Evolutionary conservation across 345 rosid species (phyloP).

Genomic region (Heritiera littoralis): DNA sequence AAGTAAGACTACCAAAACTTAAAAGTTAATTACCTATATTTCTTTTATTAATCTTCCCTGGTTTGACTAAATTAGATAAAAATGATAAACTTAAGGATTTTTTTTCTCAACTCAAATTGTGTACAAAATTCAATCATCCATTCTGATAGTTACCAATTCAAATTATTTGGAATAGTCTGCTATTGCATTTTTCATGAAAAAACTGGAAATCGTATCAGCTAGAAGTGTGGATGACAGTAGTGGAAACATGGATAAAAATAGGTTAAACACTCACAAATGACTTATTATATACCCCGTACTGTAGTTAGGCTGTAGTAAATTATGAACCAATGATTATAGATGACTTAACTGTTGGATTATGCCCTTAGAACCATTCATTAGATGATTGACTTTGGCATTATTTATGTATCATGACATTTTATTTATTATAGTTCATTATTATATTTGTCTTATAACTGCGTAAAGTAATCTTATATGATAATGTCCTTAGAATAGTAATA

Average conservation of each 20-base stretch:
- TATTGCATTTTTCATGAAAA: slow-evolving; percentile 1
- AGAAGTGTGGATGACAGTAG: background rate
- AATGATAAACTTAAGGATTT: background rate
- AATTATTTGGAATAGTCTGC: background rate
- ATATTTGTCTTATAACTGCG: too few species aligned
- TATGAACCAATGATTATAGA: background rate
- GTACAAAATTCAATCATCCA: background rate
- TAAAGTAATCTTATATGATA: too few species aligned
- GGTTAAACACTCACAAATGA: background rate
- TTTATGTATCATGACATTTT: too few species aligned
- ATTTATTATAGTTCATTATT: too few species aligned
- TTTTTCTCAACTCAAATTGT: background rate
- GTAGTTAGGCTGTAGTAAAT: background rate
- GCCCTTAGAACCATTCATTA: too few species aligned
- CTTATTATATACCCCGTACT: background rate
- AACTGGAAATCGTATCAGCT: background rate
- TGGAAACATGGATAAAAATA: background rate
- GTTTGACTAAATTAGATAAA: background rate
- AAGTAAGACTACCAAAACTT: slow-evolving; percentile 49
- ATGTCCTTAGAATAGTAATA: too few species aligned
- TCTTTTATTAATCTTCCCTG: background rate
- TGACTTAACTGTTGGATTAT: too few species aligned
- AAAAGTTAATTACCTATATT: background rate
- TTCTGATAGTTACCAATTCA: background rate
- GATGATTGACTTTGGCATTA: too few species aligned